Evolutionary conservation across 495 filamentous ascomycete genomes (phyloP).

Genomic region (Friedmanniomyces endolithicus): DNA sequence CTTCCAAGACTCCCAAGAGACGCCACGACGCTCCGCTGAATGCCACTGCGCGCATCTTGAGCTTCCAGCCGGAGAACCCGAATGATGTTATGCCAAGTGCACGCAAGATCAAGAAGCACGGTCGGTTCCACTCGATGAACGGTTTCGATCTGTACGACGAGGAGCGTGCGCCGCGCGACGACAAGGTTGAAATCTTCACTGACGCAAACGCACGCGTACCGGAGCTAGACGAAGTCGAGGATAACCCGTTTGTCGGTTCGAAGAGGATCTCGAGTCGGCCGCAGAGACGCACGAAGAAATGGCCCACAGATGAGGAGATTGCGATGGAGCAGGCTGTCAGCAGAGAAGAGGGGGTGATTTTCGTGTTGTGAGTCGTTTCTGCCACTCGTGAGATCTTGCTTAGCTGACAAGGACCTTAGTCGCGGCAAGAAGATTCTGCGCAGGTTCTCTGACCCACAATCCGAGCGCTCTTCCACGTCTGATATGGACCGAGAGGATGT

Average conservation of each 20-base stretch:
- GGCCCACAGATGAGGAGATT: conserved; percentile 24
- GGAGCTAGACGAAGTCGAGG: conserved; percentile 43
- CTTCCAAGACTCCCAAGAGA: conserved; percentile 77
- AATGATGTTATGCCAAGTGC: conserved; percentile 48
- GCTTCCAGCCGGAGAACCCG: conserved; percentile 30
- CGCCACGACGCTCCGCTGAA: conserved; percentile 49
- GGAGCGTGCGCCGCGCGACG: conserved; percentile 36
- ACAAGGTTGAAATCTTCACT: conserved; percentile 69
- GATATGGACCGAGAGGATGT: conserved; percentile 30
- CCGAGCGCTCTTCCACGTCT: conserved; percentile 33
- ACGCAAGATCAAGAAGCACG: conserved; percentile 38
- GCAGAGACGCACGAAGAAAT: conserved; percentile 3
- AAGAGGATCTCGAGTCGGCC: conserved; percentile 3
- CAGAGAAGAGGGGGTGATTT: conserved; percentile 68
- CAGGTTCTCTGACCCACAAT: conserved; percentile 41
- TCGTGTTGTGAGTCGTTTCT: conserved; percentile 62
- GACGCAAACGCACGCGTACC: conserved; percentile 82
- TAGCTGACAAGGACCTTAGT: conserved; percentile 34
- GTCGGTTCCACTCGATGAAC: conserved; percentile 37
- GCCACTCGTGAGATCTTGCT: background rate
- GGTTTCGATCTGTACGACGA: conserved; percentile 58
- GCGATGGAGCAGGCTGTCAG: conserved; percentile 49
- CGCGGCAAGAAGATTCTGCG: conserved; percentile 83
- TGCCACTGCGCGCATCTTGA: conserved; percentile 62
- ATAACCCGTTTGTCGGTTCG: conserved; percentile 60